Evolutionary conservation across 164 flowering plant genomes (phyloP).

Genomic region (Dillenia turbinata): DNA sequence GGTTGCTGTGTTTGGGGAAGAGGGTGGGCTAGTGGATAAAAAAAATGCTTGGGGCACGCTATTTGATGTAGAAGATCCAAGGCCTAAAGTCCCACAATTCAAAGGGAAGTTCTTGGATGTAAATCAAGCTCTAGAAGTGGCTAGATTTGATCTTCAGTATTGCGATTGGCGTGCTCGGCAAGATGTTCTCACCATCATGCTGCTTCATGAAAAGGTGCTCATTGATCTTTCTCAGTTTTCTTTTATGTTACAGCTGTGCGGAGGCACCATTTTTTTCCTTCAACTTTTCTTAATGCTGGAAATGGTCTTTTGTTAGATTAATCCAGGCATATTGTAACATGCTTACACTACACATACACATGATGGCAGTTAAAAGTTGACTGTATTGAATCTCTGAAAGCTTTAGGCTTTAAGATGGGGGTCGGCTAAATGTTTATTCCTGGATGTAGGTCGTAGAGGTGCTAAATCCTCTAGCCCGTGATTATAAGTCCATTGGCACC

Average conservation of each 20-base stretch:
- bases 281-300: background rate
- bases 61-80: conserved; percentile 93
- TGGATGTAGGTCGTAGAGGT: conserved; percentile 85
- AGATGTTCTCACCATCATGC: conserved; percentile 88
- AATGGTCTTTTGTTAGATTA: background rate
- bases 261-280: background rate
- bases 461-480: conserved; percentile 90
- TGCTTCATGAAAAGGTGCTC: conserved; percentile 89
- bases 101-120: conserved; percentile 89
- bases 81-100: conserved; percentile 50
- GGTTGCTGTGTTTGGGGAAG: conserved; percentile 75
- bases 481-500: conserved; percentile 89
- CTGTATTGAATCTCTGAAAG: no score
- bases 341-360: no score
- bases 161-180: conserved; percentile 97
- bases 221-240: background rate
- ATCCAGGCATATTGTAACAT: no score
- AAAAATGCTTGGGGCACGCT: conserved; percentile 60
- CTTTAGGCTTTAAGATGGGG: no score
- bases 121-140: conserved; percentile 87
- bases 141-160: conserved; percentile 85
- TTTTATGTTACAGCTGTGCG: background rate
- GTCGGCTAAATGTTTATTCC: no score
- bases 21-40: conserved; percentile 52
- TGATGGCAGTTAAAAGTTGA: no score